Evolutionary conservation across 169 alveolate species (phyloP).

Genomic region (Ophryocystis elektroscirrha): DNA sequence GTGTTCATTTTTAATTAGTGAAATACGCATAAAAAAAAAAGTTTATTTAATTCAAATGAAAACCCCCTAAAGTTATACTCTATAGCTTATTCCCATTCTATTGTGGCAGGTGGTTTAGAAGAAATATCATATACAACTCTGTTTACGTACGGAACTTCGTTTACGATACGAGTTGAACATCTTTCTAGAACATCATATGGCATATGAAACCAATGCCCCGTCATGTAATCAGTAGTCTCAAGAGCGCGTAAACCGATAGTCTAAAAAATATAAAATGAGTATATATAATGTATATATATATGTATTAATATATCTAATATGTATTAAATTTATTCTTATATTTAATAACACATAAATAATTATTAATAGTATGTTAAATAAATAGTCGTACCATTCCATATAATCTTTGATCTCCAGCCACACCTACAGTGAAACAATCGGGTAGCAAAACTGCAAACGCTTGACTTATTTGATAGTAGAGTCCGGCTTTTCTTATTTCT

Average conservation of each 20-base stretch:
- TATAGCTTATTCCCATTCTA: slow-evolving; percentile 19
- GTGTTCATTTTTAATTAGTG: too few relatives aligned
- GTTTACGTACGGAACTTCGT: slow-evolving; percentile 20
- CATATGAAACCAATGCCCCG: slow-evolving; percentile 27
- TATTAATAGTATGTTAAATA: too few relatives aligned
- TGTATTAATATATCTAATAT: too few relatives aligned
- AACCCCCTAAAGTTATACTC: not conserved
- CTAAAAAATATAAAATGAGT: not conserved
- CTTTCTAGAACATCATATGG: slow-evolving; percentile 19
- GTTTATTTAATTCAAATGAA: too few relatives aligned
- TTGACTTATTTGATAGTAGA: slow-evolving; percentile 14
- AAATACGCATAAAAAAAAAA: too few relatives aligned
- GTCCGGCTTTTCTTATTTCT: slow-evolving; percentile 7
- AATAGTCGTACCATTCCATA: slow-evolving; percentile 18
- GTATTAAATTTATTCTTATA: too few relatives aligned
- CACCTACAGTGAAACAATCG: slow-evolving; percentile 28
- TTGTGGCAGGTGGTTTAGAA: slow-evolving; percentile 38
- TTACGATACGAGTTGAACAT: slow-evolving; percentile 20
- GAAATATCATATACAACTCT: slow-evolving; percentile 25
- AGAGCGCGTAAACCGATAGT: not conserved
- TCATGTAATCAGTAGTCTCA: slow-evolving; percentile 20
- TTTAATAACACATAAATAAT: too few relatives aligned
- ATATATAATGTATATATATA: too few relatives aligned
- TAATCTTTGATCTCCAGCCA: slow-evolving; percentile 33
- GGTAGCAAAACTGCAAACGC: slow-evolving; percentile 38